Percentiles rank a stretch among this genome's conserved stretches.
Conservation (phyloP, 179 eudicot species). For the Corrigiola litoralis region DNA sequence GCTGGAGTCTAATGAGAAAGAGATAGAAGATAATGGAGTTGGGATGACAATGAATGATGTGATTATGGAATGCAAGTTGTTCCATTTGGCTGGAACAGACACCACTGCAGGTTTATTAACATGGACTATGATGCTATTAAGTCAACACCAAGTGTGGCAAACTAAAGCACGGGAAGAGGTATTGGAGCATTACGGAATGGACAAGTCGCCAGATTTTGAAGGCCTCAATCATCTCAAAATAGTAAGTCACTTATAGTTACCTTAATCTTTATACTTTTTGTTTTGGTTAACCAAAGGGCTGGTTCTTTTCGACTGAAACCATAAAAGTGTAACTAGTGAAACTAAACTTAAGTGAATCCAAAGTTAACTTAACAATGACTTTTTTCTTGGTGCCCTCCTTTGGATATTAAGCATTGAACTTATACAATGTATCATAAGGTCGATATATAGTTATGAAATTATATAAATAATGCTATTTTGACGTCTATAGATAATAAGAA, state of each 20-base stretch:
- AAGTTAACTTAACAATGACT: too few relatives aligned
- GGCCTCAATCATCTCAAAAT: slow-evolving; percentile 17
- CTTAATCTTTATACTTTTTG: too few relatives aligned
- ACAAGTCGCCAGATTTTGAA: slow-evolving; percentile 9
- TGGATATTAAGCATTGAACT: too few relatives aligned
- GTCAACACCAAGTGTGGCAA: slow-evolving; percentile 27
- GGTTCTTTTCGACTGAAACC: too few relatives aligned
- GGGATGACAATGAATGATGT: slow-evolving; percentile 10
- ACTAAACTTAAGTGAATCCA: too few relatives aligned
- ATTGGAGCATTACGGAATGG: slow-evolving; percentile 11
- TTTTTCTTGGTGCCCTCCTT: neutral
- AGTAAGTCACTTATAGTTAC: slow-evolving; percentile 4
- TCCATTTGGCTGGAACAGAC: slow-evolving; percentile 19
- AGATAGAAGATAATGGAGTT: slow-evolving; percentile 18
- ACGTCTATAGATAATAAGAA: too few relatives aligned
- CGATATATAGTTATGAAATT: too few relatives aligned
- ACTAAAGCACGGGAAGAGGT: slow-evolving; percentile 24
- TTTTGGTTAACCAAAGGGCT: too few relatives aligned
- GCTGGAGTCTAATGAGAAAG: slow-evolving; percentile 21
- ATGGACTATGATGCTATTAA: slow-evolving; percentile 17
- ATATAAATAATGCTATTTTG: too few relatives aligned
- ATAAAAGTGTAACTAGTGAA: too few relatives aligned
- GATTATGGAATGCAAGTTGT: slow-evolving; percentile 12
- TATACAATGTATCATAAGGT: too few relatives aligned
- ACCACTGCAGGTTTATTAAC: slow-evolving; percentile 19